Conservation (phyloP, 768 basidiomycete genomes). For the Candolleomyces aberdarensis region DNA sequence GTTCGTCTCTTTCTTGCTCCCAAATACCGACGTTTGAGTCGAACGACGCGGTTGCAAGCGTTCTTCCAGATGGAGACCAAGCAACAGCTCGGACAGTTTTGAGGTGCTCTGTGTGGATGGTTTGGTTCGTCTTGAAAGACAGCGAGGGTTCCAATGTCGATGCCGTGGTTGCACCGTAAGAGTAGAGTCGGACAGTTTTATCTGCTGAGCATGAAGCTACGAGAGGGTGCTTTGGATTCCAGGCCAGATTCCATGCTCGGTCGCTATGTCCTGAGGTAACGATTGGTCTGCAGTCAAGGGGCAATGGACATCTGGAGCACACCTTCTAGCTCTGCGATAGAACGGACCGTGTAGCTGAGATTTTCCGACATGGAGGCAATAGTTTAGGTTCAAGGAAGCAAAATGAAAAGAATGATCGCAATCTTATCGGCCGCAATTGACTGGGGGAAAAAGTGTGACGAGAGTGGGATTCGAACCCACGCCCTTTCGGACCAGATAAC, state of each 20-base stretch:
- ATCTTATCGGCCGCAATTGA: neutral
- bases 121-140: conserved; percentile 53
- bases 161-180: conserved; percentile 41
- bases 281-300: neutral
- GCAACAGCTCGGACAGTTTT: conserved; percentile 85
- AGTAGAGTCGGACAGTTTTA: conserved; percentile 85
- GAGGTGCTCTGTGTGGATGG: conserved; percentile 80
- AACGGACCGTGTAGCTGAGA: conserved; percentile 20
- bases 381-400: neutral
- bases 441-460: conserved; percentile 18
- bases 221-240: conserved; percentile 80
- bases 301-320: neutral
- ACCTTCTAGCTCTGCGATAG: conserved; percentile 33
- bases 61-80: conserved; percentile 86
- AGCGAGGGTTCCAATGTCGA: conserved; percentile 14
- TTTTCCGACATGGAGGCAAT: conserved; percentile 6
- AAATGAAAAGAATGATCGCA: neutral
- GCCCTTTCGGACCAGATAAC: conserved; percentile 25
- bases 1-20: conserved; percentile 59
- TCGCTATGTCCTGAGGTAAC: conserved; percentile 64
- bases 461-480: conserved; percentile 55
- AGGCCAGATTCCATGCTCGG: conserved; percentile 83
- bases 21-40: conserved; percentile 91
- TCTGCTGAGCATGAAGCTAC: conserved; percentile 95
- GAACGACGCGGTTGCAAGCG: conserved; percentile 90